A percentile compares a stretch with the other conserved stretches of the same genome.
Evolutionary conservation across 202 grass and related monocot genomes (phyloP).

Genomic region (Alloteropsis angusta): DNA sequence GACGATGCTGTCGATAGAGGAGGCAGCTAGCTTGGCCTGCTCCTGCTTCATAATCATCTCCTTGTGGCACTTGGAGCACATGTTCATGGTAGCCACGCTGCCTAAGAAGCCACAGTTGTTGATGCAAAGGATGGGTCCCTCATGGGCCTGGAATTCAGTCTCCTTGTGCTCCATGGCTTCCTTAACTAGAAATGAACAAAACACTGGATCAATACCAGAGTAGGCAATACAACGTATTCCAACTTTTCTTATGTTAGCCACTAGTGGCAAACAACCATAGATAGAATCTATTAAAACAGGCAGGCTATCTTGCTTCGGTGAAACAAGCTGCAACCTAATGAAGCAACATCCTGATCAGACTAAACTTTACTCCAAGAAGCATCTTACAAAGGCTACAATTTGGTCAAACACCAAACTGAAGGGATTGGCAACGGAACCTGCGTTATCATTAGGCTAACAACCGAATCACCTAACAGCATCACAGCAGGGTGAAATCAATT

Average conservation of each 20-base stretch:
- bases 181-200: slow-evolving; percentile 26
- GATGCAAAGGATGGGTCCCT: slow-evolving; percentile 82
- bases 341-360: background rate
- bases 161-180: slow-evolving; percentile 77
- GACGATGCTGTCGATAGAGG: slow-evolving; percentile 73
- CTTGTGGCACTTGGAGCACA: slow-evolving; percentile 99
- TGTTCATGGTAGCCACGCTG: slow-evolving; percentile 75
- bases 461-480: slow-evolving; percentile 31
- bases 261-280: background rate
- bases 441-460: slow-evolving; percentile 18
- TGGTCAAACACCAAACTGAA: background rate
- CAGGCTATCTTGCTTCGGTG: background rate
- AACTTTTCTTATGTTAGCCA: background rate
- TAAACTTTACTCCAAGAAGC: background rate
- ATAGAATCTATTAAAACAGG: background rate
- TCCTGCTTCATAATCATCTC: slow-evolving; percentile 82
- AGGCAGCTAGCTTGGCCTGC: slow-evolving; percentile 55
- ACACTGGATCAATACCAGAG: background rate
- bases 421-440: slow-evolving; percentile 3
- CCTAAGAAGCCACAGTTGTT: slow-evolving; percentile 97
- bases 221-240: background rate
- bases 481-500: background rate
- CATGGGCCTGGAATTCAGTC: slow-evolving; percentile 57
- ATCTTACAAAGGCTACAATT: background rate
- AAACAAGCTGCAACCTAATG: background rate